Evolutionary conservation across 108 stramenopile genomes (phyloP), one percentile per base, ranked within the genome.

Genomic region (Fistulifera solaris): DNA sequence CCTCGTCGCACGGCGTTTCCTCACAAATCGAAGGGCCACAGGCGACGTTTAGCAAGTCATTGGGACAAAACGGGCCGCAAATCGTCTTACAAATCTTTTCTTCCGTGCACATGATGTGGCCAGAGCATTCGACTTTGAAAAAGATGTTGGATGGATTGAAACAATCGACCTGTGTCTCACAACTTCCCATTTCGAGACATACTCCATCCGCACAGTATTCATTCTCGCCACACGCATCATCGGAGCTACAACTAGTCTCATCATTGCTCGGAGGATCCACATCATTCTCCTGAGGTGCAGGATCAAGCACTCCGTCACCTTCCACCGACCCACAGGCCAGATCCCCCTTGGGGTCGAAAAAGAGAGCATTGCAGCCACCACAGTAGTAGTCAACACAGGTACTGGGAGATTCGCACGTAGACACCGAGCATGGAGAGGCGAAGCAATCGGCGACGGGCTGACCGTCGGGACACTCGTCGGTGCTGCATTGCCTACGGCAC

Each of bases 61-160:
- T 38, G 15, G 61, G 61, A 25, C 61, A 61, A 21, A 40, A 17
- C 7, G 22, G n/a, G 7, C 23, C 50, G 40, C 62, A 63, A 8
- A 27, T 27, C 15, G 54, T 17, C n/a, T 38, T 25, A 24, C 62
- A 63, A 44, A 31, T 15, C 1, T 40, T 40, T 6, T 48, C 39
- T 43, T 40, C 17, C 31, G 15, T 31, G 27, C 62, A 63, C 45
- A 22, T 10, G 18, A 63, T 27, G 42, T 53, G 53, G n/a, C 62
- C 62, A 18, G 16, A 17, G 38, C 62, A 63, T 56, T 63, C 62
- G 48, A 54, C 48, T 2, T 55, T 38, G 2, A 39, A 10, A 38
- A 52, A 61, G 40, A 49, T 38, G 56, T 65, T 65, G 11, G 51
- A 38, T 13, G 54, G 55, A 47, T 65, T 65, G 63, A 54, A 65